Evolutionary conservation across 768 basidiomycete species (phyloP).

Genomic region (Termitomyces sp.): DNA sequence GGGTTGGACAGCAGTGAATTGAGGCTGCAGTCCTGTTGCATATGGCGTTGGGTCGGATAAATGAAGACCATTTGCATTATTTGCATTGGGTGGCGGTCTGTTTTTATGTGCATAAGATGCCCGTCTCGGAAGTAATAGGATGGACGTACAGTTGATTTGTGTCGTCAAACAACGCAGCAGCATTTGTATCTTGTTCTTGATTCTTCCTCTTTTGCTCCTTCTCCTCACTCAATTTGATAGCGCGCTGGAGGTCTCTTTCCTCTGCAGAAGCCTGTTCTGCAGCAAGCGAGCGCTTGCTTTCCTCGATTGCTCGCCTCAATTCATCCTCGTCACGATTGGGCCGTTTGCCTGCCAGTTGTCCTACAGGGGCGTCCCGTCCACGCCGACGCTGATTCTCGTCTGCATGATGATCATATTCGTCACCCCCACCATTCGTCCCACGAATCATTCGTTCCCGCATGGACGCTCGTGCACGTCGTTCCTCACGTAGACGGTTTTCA

Average conservation of each 20-base stretch:
- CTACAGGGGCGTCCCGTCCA: slow-evolving; percentile 9
- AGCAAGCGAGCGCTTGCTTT: slow-evolving; percentile 70
- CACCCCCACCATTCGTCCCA: slow-evolving; percentile 39
- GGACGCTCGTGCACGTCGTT: slow-evolving; percentile 74
- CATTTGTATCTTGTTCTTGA: slow-evolving; percentile 70
- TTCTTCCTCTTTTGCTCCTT: slow-evolving; percentile 78
- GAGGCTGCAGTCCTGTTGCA: slow-evolving; percentile 50
- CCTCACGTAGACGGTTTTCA: slow-evolving; percentile 77
- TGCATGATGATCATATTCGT: slow-evolving; percentile 25
- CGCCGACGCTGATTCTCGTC: slow-evolving; percentile 44
- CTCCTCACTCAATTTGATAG: slow-evolving; percentile 83
- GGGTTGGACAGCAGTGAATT: slow-evolving; percentile 49
- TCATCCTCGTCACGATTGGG: slow-evolving; percentile 73
- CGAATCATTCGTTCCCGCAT: slow-evolving; percentile 96
- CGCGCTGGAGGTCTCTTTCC: slow-evolving; percentile 81
- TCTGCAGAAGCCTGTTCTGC: slow-evolving; percentile 69
- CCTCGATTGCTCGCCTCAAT: slow-evolving; percentile 80
- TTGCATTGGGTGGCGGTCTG: slow-evolving; percentile 21
- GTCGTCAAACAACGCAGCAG: slow-evolving; percentile 81
- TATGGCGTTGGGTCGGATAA: slow-evolving; percentile 58
- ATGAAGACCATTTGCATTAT: slow-evolving; percentile 53
- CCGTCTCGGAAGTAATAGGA: background rate
- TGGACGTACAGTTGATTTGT: slow-evolving; percentile 65
- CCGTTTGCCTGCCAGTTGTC: slow-evolving; percentile 23
- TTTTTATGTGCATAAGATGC: slow-evolving; percentile 21